phyloP scores from a whole-genome alignment of 768 basidiomycete species.

The Ramaria rubella region DNA sequence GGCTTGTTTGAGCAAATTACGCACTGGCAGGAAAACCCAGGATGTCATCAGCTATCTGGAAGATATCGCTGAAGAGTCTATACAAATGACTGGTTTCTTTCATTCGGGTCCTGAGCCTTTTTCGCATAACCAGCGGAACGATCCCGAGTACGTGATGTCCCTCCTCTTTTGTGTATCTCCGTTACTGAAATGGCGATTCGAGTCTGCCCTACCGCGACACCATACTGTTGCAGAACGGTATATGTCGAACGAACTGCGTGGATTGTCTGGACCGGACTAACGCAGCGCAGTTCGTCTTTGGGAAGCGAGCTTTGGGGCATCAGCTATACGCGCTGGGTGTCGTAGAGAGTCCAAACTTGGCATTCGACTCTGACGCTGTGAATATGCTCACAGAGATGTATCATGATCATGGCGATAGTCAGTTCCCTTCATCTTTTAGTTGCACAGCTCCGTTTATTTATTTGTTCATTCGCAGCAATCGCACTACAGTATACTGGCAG shows the following conservation, averaged over 20 bases:
- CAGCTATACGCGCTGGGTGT: conserved; percentile 93
- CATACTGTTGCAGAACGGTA: conserved; percentile 84
- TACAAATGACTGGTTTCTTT: conserved; percentile 90
- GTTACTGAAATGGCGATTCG: conserved; percentile 23
- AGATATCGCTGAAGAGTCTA: conserved; percentile 89
- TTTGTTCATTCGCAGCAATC: conserved; percentile 48
- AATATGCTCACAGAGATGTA: conserved; percentile 99
- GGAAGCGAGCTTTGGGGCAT: conserved; percentile 89
- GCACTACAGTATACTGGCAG: conserved; percentile 96
- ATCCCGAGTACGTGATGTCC: conserved; percentile 31
- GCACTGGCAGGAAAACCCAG: conserved; percentile 67
- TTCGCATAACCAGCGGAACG: conserved; percentile 53
- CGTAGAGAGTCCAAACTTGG: conserved; percentile 75
- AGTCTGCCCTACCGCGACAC: conserved; percentile 47
- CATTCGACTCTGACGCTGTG: conserved; percentile 90
- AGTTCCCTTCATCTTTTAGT: conserved; percentile 22
- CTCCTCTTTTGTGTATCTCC: not conserved
- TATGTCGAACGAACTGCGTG: conserved; percentile 92
- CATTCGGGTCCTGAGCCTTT: conserved; percentile 88
- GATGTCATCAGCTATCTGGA: conserved; percentile 94
- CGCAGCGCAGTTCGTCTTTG: conserved; percentile 94
- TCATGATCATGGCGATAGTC: conserved; percentile 94
- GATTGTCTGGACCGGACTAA: conserved; percentile 97
- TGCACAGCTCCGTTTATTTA: not conserved
- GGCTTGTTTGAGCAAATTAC: not conserved